Evolutionary conservation across 306 rosid genomes (phyloP), one percentile per base, ranked within the genome.

Genomic region (Aeschynomene evenia): DNA sequence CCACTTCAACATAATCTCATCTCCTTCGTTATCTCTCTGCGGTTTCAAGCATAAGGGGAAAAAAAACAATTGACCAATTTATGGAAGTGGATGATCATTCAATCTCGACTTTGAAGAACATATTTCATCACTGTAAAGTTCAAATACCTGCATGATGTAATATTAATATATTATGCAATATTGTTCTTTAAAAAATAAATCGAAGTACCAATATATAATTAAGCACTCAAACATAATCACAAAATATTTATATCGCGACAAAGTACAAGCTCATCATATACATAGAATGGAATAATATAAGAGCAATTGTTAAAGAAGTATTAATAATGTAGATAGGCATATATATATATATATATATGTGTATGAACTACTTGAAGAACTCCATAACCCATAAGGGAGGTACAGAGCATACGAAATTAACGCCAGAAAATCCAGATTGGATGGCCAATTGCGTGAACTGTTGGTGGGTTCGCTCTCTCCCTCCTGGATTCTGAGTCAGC

Each of bases 311-410:
- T 34, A 9, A 7, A 34, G 7, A 34, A 7, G 39, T 7, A 34
- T 4, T 5, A 34, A n/a, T n/a, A n/a, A n/a, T n/a, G n/a, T n/a
- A n/a, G n/a, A n/a, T n/a, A n/a, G n/a, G n/a, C n/a, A n/a, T n/a
- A n/a, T n/a, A n/a, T n/a, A n/a, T n/a, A n/a, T n/a, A n/a, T n/a
- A n/a, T n/a, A n/a, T n/a, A n/a, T n/a, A n/a, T n/a, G n/a, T n/a
- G n/a, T n/a, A n/a, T n/a, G 31, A 2, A 13, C 58, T 73, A 74
- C 79, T 89, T 89, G 16, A 73, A 78, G 67, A 89, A 82, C 72
- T 84, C 90, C 80, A 89, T 84, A 23, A 86, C 42, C 84, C 86
- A 82, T n/a, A n/a, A n/a, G n/a, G 4, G 65, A 60, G 52, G 70
- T 74, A n/a, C 54, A n/a, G 55, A 1, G 74, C 74, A 63, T 8